A percentile compares a stretch with the other conserved stretches of the same genome.
These are phyloP conservation scores for Fusarium tricinctum DNA, from an alignment of 2,329 filamentous ascomycete genomes.

Conservation along the genomic window DNA sequence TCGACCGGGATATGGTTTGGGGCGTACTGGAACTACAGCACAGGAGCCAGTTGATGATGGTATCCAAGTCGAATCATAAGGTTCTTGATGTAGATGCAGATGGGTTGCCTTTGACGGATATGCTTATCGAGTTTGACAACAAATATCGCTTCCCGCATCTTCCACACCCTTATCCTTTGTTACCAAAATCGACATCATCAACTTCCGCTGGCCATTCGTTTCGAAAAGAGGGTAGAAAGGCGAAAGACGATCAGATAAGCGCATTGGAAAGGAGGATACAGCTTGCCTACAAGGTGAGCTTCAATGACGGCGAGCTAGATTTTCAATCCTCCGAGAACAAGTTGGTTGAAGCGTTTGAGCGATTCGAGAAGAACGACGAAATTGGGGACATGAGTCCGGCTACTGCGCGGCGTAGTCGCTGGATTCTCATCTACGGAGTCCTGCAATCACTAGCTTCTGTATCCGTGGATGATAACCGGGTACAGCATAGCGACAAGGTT, in stretches of 20 bases:
- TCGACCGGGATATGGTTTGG: slow-evolving; percentile 76
- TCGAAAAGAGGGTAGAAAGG: slow-evolving; percentile 52
- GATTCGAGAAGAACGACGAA: slow-evolving; percentile 69
- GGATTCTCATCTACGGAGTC: slow-evolving; percentile 72
- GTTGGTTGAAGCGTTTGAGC: slow-evolving; percentile 68
- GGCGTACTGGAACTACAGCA: slow-evolving; percentile 72
- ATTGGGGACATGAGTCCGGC: slow-evolving; percentile 66
- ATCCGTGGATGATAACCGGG: slow-evolving; percentile 68
- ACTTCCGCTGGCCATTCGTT: slow-evolving; percentile 44
- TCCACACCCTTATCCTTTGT: slow-evolving; percentile 75
- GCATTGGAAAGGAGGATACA: slow-evolving; percentile 65
- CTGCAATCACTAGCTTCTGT: slow-evolving; percentile 72
- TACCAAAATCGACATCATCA: slow-evolving; percentile 66
- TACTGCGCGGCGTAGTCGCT: slow-evolving; percentile 69
- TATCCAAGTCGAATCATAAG: slow-evolving; percentile 60
- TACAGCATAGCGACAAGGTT: slow-evolving; percentile 67
- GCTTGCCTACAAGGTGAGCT: slow-evolving; percentile 71
- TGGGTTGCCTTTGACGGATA: slow-evolving; percentile 75
- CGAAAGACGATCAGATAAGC: slow-evolving; percentile 30
- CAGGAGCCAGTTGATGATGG: slow-evolving; percentile 75
- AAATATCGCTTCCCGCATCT: slow-evolving; percentile 74
- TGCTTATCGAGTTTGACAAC: slow-evolving; percentile 76
- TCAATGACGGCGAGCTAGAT: slow-evolving; percentile 70
- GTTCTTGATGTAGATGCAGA: slow-evolving; percentile 64
- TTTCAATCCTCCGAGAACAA: slow-evolving; percentile 64